Evolutionary conservation across 2,329 filamentous ascomycete genomes (phyloP).

Genomic region (Talaromyces marneffei): DNA sequence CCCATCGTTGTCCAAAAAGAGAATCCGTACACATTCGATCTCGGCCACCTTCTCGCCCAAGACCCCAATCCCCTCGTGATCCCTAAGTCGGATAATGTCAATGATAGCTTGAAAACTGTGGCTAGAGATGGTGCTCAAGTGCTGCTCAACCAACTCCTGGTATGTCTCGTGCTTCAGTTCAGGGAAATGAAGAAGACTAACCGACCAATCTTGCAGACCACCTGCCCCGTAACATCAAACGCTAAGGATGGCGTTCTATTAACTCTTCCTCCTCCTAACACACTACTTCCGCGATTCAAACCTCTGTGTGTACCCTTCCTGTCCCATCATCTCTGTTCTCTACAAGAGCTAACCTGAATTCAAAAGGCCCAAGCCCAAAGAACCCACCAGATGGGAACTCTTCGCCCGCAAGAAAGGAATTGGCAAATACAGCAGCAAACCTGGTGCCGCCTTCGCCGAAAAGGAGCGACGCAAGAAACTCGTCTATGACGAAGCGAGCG

Average conservation of each 20-base stretch:
- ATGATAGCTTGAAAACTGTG: slow-evolving; percentile 63
- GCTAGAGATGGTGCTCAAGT: slow-evolving; percentile 88
- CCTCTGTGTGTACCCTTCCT: slow-evolving; percentile 48
- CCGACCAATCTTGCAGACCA: slow-evolving; percentile 44
- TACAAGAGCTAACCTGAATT: neutral
- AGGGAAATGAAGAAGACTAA: neutral
- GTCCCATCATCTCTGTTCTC: neutral
- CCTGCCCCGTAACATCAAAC: slow-evolving; percentile 69
- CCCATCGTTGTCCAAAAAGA: slow-evolving; percentile 69
- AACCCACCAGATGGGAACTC: slow-evolving; percentile 88
- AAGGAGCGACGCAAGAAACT: slow-evolving; percentile 61
- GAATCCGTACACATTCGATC: slow-evolving; percentile 86
- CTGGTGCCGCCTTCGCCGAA: slow-evolving; percentile 55
- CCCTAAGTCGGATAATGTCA: slow-evolving; percentile 47
- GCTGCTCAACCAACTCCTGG: slow-evolving; percentile 86
- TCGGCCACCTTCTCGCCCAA: slow-evolving; percentile 76
- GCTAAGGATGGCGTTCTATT: slow-evolving; percentile 66
- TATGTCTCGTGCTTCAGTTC: neutral
- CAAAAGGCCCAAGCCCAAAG: slow-evolving; percentile 60
- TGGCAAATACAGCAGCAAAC: slow-evolving; percentile 66
- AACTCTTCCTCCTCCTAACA: slow-evolving; percentile 64
- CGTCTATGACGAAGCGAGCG: slow-evolving; percentile 74
- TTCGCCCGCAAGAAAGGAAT: slow-evolving; percentile 98
- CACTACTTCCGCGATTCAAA: slow-evolving; percentile 81
- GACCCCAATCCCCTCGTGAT: slow-evolving; percentile 77